phyloP scores from a whole-genome alignment of 306 rosid species.

The Gastrolobium villosum region DNA sequence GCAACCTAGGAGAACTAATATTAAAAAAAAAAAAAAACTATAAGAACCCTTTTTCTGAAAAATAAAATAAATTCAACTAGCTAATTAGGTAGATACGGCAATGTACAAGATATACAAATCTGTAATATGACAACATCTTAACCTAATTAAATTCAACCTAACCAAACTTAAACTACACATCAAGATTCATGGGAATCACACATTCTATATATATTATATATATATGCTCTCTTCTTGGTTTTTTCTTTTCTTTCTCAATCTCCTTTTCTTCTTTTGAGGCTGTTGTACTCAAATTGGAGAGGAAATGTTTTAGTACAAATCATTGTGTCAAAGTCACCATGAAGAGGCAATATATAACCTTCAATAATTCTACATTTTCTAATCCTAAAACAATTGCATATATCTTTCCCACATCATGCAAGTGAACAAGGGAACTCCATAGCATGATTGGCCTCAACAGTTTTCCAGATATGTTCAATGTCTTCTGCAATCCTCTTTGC shows the following conservation, averaged over 20 bases:
- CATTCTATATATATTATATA: slow-evolving; percentile 36
- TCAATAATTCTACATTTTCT: not conserved
- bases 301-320: slow-evolving; percentile 27
- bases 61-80: slow-evolving; percentile 45
- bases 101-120: slow-evolving; percentile 56
- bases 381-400: slow-evolving; percentile 36
- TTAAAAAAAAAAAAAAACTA: not conserved
- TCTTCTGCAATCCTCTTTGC: slow-evolving; percentile 82
- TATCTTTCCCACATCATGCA: slow-evolving; percentile 42
- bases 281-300: slow-evolving; percentile 41
- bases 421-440: slow-evolving; percentile 49
- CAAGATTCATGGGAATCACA: slow-evolving; percentile 44
- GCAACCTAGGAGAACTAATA: not conserved
- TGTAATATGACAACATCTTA: slow-evolving; percentile 39
- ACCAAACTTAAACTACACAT: slow-evolving; percentile 40
- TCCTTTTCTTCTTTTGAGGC: slow-evolving; percentile 47
- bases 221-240: slow-evolving; percentile 3
- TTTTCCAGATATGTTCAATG: slow-evolving; percentile 70
- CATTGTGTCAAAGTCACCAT: slow-evolving; percentile 47
- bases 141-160: slow-evolving; percentile 45
- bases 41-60: slow-evolving; percentile 24
- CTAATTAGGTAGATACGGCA: slow-evolving; percentile 42
- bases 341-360: not conserved
- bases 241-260: slow-evolving; percentile 11
- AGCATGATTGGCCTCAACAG: slow-evolving; percentile 48